Percentiles rank a stretch among this genome's conserved stretches.
These are phyloP conservation scores for Cryptomeria japonica DNA, from an alignment of 75 land plant species.

Conservation along the genomic window DNA sequence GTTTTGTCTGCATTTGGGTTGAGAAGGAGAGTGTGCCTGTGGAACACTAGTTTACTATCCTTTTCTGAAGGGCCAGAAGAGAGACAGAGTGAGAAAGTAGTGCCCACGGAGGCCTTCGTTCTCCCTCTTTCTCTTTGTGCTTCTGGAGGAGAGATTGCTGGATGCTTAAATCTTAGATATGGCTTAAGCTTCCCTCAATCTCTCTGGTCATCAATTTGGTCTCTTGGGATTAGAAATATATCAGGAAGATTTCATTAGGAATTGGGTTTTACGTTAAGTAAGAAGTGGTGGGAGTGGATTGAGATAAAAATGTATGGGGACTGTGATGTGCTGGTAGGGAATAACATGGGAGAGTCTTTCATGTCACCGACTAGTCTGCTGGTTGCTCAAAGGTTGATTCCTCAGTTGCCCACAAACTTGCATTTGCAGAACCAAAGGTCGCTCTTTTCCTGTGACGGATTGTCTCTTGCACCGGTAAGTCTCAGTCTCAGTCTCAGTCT, in stretches of 20 bases:
- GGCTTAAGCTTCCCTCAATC: not conserved
- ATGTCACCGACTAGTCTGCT: not conserved
- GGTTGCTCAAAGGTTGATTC: not conserved
- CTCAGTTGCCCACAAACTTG: not conserved
- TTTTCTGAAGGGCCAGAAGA: no score
- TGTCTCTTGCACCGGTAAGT: slow-evolving; percentile 10
- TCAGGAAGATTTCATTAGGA: not conserved
- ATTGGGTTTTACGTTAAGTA: not conserved
- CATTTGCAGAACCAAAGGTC: not conserved
- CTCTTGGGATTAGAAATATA: not conserved
- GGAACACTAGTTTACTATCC: not conserved
- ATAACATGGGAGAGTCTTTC: slow-evolving; percentile 1
- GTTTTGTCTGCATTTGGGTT: not conserved
- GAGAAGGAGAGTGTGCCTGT: no score
- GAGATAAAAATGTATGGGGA: not conserved
- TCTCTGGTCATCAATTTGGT: not conserved
- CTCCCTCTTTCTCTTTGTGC: not conserved
- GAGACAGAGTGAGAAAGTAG: slow-evolving; percentile 12
- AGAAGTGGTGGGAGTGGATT: not conserved
- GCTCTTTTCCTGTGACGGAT: not conserved
- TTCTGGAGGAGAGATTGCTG: not conserved
- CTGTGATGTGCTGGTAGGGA: not conserved
- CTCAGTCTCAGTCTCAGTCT: no score
- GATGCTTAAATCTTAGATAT: not conserved
- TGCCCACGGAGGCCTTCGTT: not conserved